Conservation (phyloP, 2,329 filamentous ascomycete species). For the Apiospora pterosperma region DNA sequence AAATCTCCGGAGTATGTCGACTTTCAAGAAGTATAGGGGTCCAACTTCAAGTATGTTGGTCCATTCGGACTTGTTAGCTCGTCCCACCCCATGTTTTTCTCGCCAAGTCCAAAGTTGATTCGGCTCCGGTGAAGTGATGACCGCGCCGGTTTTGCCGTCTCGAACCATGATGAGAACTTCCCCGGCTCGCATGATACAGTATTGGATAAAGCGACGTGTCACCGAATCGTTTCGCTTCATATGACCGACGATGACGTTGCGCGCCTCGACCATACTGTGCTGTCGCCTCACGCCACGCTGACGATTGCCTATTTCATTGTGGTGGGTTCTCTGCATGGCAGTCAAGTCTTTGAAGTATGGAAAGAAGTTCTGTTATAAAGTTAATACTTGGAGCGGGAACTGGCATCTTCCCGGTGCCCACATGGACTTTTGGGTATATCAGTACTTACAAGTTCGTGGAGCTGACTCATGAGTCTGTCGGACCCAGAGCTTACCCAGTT, state of each 20-base stretch:
- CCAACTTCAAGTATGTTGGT: slow-evolving; percentile 18
- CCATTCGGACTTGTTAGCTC: slow-evolving; percentile 23
- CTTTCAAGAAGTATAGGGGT: slow-evolving; percentile 18
- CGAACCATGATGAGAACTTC: slow-evolving; percentile 23
- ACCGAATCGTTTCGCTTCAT: slow-evolving; percentile 29
- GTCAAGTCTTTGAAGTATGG: slow-evolving; percentile 22
- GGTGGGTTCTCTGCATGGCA: slow-evolving; percentile 16
- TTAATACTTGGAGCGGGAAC: slow-evolving; percentile 5
- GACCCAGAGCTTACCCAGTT: slow-evolving; percentile 41
- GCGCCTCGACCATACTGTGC: slow-evolving; percentile 22
- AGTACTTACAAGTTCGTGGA: slow-evolving; percentile 34
- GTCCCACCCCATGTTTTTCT: slow-evolving; percentile 18
- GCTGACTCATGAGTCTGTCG: slow-evolving; percentile 32
- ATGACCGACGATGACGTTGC: slow-evolving; percentile 28
- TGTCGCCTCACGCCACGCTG: slow-evolving; percentile 18
- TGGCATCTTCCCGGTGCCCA: not conserved
- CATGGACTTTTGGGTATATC: not conserved
- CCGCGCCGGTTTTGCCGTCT: slow-evolving; percentile 26
- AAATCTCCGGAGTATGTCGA: slow-evolving; percentile 20
- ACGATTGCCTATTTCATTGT: slow-evolving; percentile 18
- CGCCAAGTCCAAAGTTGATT: slow-evolving; percentile 23
- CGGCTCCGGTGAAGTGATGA: slow-evolving; percentile 21
- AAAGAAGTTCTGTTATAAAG: slow-evolving; percentile 19
- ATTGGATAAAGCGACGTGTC: slow-evolving; percentile 28
- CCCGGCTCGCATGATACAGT: slow-evolving; percentile 23